Base-by-base conservation (phyloP, 225 moss, liverwort and hornwort genomes). In the Physcomitrellopsis africana region DNA sequence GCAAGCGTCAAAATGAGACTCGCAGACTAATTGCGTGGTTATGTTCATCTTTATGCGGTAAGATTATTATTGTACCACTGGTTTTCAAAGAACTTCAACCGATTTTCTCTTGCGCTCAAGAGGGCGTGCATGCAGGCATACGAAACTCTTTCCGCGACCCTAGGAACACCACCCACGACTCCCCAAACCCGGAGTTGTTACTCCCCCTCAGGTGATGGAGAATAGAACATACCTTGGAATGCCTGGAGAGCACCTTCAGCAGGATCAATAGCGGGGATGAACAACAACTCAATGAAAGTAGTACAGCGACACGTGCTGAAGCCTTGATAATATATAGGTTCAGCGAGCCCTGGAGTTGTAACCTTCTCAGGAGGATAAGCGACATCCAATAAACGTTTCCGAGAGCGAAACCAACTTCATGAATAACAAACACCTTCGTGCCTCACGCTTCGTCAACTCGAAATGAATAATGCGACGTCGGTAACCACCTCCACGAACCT, bases 221-320 rank as follows among this genome's bases (percentile, higher is more conserved):
- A 60, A 53, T 43, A 22, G 41, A 48, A 37, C 68, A 68, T 80
- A 83, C 79, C 79, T 83, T 57, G 16, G 18, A 32, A 52, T 51
- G 66, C 58, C 59, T 51, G 64, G 45, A 8, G 17, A 13, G 8
- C 41, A 47, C n/a, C 32, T 37, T 63, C 37, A 17, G 11, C 18
- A 19, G 42, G 55, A 59, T 44, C 59, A 71, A 59, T 26, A 58
- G n/a, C 18, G 11, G 13, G 11, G 32, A 12, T 18, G 11, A 26
- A 37, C 14, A 22, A 37, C 68, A 41, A 3, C 20, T 6, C 43
- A 55, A 29, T 11, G n/a, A 47, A 27, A 16, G 46, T 59, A 1
- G 71, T 47, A 11, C 13, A 17, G 27, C 60, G 29, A n/a, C 71
- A n/a, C 60, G 11, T 41, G 3, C 22, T 2, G 19, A 49, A 42